A percentile compares a stretch with the other conserved stretches of the same genome.
Evolutionary conservation across 2,329 filamentous ascomycete genomes (phyloP).

Genomic region (Fonsecaea nubica): DNA sequence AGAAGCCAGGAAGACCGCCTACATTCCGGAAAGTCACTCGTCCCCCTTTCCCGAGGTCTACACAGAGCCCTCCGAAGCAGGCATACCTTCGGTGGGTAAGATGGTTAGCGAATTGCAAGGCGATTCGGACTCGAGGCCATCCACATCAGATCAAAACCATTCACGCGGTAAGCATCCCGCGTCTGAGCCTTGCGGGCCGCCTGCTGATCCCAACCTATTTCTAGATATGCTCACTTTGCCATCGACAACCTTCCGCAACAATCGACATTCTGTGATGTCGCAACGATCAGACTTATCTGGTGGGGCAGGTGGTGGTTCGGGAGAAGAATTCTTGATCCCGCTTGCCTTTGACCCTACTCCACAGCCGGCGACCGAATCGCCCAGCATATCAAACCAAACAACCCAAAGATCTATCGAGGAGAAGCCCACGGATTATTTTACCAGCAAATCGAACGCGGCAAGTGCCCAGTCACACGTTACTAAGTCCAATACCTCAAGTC

Average conservation of each 20-base stretch:
- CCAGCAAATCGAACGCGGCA: conserved; percentile 39
- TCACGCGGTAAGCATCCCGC: conserved; percentile 30
- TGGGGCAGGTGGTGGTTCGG: conserved; percentile 54
- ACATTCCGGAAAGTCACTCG: conserved; percentile 58
- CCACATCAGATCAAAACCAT: conserved; percentile 31
- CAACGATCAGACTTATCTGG: conserved; percentile 62
- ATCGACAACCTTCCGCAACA: conserved; percentile 77
- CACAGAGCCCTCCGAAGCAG: conserved; percentile 48
- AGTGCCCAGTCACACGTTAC: conserved; percentile 50
- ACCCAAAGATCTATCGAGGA: conserved; percentile 58
- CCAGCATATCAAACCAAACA: conserved; percentile 52
- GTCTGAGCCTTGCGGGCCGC: conserved; percentile 10
- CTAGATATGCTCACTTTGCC: conserved; percentile 72
- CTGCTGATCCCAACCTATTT: conserved; percentile 26
- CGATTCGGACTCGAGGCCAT: conserved; percentile 33
- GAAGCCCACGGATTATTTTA: conserved; percentile 65
- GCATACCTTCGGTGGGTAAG: conserved; percentile 36
- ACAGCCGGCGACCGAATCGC: conserved; percentile 57
- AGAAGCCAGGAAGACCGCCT: conserved; percentile 37
- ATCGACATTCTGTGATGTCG: conserved; percentile 74
- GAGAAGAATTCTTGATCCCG: conserved; percentile 76
- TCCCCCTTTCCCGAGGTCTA: conserved; percentile 42
- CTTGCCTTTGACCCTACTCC: conserved; percentile 75
- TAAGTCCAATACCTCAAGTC: conserved; percentile 56
- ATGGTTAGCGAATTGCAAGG: conserved; percentile 37